Base-by-base conservation (phyloP, 1,284 basidiomycete genomes). In the Taiwanofungus camphoratus region DNA sequence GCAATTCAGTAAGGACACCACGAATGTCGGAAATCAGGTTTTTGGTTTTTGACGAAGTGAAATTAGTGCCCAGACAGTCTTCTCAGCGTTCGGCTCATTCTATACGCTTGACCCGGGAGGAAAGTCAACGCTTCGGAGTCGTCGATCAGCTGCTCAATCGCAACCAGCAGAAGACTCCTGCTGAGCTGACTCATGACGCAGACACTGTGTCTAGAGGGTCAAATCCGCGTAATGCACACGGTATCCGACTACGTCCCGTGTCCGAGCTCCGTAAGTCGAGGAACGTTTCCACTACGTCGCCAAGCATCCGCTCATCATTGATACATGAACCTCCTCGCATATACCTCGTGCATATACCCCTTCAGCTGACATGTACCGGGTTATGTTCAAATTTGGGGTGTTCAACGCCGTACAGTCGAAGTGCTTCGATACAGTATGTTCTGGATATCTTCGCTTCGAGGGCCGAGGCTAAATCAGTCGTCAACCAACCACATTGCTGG, bases 401-500 rank as follows among this genome's bases (percentile, higher is more conserved):
- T 95, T 96, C 71, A 97, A 97, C 59, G 82, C 85, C 1, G 79
- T 96, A 12, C 93, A 97, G 55, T 91, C 88, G 7, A 72, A 71
- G 23, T 92, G 89, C 55, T 87, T 88, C 51, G 76, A 89, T 41
- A 73, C 74, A 49, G 91, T 91, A 56, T 45, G 77, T 53, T 18
- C 30, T 9, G 41, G 16, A 21, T 36, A 24, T 27, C 22, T 26
- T 6, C 34, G 24, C 15, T 21, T 35, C 36, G 16, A 15, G 29
- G 24, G 18, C 18, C 12, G 8, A 8, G 22, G 20, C 18, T 20
- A 12, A 12, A 34, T 19, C 13, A 8, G 18, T 20, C 22, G 16
- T 39, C 32, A 18, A 36, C 36, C 36, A 43, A 39, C 37, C 37
- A 32, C 6, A 18, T n/a, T 41, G 26, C 20, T 23, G 6, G 18